These are phyloP conservation scores for Saccharum officinarum DNA, from an alignment of 176 grass and related monocot species.

Conservation along the genomic window DNA sequence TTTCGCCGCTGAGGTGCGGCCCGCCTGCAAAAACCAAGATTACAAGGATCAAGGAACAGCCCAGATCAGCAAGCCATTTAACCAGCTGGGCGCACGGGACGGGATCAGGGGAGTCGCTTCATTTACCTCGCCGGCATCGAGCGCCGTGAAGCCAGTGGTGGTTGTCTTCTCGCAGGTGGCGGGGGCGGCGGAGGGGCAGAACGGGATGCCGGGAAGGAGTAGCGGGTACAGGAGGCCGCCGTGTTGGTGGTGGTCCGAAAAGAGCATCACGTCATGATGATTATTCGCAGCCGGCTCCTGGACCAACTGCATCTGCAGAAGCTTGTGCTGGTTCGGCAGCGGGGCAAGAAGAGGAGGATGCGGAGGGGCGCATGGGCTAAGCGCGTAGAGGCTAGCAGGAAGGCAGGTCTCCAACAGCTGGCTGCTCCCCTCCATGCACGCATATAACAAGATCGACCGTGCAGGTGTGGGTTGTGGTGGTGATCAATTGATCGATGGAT, in stretches of 20 bases:
- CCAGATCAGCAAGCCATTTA: background rate
- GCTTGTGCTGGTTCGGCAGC: slow-evolving; percentile 39
- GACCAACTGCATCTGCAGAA: slow-evolving; percentile 45
- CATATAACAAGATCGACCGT: slow-evolving; percentile 34
- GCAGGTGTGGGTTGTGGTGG: background rate
- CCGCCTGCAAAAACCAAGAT: slow-evolving; percentile 23
- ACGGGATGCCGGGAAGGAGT: slow-evolving; percentile 46
- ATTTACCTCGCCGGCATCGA: slow-evolving; percentile 32
- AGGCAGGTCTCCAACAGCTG: slow-evolving; percentile 42
- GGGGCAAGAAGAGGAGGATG: slow-evolving; percentile 26
- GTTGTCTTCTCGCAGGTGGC: slow-evolving; percentile 21
- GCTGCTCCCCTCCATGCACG: slow-evolving; percentile 56
- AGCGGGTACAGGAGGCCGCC: slow-evolving; percentile 35
- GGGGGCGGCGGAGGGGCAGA: slow-evolving; percentile 21
- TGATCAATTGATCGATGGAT: background rate
- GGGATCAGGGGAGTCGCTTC: background rate
- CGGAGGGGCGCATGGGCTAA: slow-evolving; percentile 23
- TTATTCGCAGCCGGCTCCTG: slow-evolving; percentile 39
- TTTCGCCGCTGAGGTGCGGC: slow-evolving; percentile 17
- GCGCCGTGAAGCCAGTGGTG: background rate
- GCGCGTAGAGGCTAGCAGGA: slow-evolving; percentile 46
- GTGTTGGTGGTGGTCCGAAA: slow-evolving; percentile 17
- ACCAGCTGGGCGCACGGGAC: background rate
- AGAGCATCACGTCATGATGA: slow-evolving; percentile 45
- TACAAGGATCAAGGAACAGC: background rate